Base-by-base conservation (phyloP, 176 grass and related monocot genomes). In the Oryza meridionalis region DNA sequence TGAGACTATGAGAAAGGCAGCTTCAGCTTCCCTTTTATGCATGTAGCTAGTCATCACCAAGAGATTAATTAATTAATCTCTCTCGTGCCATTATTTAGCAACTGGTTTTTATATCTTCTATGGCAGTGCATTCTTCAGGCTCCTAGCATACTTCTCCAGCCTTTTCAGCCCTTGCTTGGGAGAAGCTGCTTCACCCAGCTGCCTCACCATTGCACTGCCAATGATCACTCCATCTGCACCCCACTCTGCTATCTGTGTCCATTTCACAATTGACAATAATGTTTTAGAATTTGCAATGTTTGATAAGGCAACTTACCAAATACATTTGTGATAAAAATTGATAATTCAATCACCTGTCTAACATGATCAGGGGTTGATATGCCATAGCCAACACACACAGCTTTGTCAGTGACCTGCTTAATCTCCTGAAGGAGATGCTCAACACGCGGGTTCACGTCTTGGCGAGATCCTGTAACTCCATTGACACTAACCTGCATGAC, bases 321-420 rank as follows among this genome's bases (percentile, higher is more conserved):
- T 43, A 9, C n/a, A 62, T 3, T 24, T 24, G 22, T 62, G 2
- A 62, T 11, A 22, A 0, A 42, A 10, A 29, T 29, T 10, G 14
- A 1, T 4, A 19, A 6, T 9, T 9, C 17, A 19, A 50, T 77
- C 61, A 97, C 92, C 88, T 97, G 94, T 42, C 86, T 86, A 63
- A 92, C 92, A 76, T 97, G 95, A 8, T 92, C 95, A 1, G 92
- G 92, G 31, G 70, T 92, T 1, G 95, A 97, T 81, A 97, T 97
- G 69, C 95, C 92, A 86, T 94, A 97, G 16, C 95, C 92, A 77
- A 97, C 94, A 49, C 90, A 90, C 66, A 97, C 92, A 53, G 92
- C 81, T 87, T 97, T 97, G 71, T 84, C 72, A 35, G 95, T 94
- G 74, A 83, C 86, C 65, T 97, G 58, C 65, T 94, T 97, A 59